Evolutionary conservation across 1,284 basidiomycete species (phyloP).

Genomic region (Tylopilus orsonianus): DNA sequence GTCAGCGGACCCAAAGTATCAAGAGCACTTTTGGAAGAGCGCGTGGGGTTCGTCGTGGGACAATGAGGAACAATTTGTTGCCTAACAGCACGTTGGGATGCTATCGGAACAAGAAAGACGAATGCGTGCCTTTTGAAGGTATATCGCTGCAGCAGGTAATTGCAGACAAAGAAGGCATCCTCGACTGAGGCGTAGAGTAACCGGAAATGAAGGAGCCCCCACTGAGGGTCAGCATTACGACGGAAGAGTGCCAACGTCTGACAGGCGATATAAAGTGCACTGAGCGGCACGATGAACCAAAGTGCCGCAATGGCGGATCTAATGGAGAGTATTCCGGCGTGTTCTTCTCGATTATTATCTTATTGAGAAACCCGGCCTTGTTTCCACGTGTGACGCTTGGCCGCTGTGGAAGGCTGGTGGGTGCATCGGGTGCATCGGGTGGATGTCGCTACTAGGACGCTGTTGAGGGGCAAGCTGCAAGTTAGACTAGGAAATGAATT

Average conservation of each 20-base stretch:
- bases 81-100: slow-evolving; percentile 29
- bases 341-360: slow-evolving; percentile 45
- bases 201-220: slow-evolving; percentile 1
- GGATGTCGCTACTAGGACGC: no score
- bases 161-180: slow-evolving; percentile 46
- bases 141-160: slow-evolving; percentile 48
- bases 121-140: slow-evolving; percentile 48
- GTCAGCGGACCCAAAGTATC: slow-evolving; percentile 27
- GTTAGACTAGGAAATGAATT: no score
- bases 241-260: no score
- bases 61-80: slow-evolving; percentile 40
- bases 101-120: background rate
- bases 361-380: background rate
- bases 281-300: slow-evolving; percentile 50
- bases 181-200: slow-evolving; percentile 43
- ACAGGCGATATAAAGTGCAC: slow-evolving; percentile 38
- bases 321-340: slow-evolving; percentile 57
- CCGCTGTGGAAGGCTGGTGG: no score
- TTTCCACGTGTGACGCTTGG: background rate
- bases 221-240: background rate
- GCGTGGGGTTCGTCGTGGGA: slow-evolving; percentile 44
- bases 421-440: no score
- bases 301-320: slow-evolving; percentile 45
- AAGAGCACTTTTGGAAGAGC: slow-evolving; percentile 51
- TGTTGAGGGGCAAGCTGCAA: no score